Percentiles rank a stretch among this genome's conserved stretches.
These are phyloP conservation scores for Oryza nivara DNA, from an alignment of 176 grass and related monocot species.

Conservation along the genomic window DNA sequence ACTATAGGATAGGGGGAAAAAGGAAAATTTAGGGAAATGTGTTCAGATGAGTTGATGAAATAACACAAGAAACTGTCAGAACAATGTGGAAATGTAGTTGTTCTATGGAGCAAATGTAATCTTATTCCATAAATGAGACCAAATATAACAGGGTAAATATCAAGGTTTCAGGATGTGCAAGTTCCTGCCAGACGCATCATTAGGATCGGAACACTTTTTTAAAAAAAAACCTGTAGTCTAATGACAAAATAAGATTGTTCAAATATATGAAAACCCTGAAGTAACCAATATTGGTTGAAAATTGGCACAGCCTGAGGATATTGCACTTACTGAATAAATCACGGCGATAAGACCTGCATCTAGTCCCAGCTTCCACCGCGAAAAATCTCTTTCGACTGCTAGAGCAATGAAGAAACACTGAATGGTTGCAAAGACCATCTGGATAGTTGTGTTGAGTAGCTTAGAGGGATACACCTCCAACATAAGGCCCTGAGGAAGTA, in stretches of 20 bases:
- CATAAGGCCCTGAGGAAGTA: slow-evolving; percentile 42
- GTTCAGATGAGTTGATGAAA: not conserved
- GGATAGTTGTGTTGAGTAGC: slow-evolving; percentile 53
- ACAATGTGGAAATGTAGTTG: not conserved
- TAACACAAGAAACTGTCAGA: not conserved
- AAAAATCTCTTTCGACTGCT: slow-evolving; percentile 56
- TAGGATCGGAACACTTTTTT: not conserved
- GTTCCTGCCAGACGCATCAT: not conserved
- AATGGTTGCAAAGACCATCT: slow-evolving; percentile 52
- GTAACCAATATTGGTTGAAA: not conserved
- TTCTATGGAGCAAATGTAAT: too few relatives aligned
- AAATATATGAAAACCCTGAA: not conserved
- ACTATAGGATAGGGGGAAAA: not conserved
- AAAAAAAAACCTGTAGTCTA: not conserved
- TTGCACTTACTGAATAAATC: slow-evolving; percentile 44
- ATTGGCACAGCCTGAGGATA: not conserved
- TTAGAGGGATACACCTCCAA: slow-evolving; percentile 57
- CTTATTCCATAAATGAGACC: too few relatives aligned
- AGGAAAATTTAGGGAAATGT: not conserved
- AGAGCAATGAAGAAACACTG: slow-evolving; percentile 61
- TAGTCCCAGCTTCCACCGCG: slow-evolving; percentile 49
- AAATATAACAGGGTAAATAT: too few relatives aligned
- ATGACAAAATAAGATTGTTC: not conserved
- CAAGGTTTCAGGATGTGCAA: not conserved
- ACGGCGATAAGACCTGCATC: slow-evolving; percentile 41